Evolutionary conservation across 2,329 filamentous ascomycete genomes (phyloP).

Genomic region (Colletotrichum sp.): DNA sequence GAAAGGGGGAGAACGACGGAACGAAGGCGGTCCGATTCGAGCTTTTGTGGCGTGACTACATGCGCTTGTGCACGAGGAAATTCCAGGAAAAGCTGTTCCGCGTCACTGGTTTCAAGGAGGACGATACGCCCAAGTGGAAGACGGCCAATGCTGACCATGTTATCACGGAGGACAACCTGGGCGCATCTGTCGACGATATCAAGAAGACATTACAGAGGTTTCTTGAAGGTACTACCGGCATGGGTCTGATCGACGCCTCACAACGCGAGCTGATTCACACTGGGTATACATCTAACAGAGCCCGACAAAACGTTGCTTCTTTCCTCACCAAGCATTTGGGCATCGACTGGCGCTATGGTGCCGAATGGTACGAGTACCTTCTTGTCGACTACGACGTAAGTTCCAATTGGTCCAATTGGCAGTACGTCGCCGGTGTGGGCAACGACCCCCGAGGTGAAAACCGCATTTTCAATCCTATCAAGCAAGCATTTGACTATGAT

Average conservation of each 20-base stretch:
- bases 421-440: slow-evolving; percentile 79
- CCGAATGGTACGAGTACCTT: slow-evolving; percentile 81
- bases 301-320: slow-evolving; percentile 76
- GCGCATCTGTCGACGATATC: slow-evolving; percentile 39
- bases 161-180: slow-evolving; percentile 30
- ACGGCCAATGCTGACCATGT: slow-evolving; percentile 43
- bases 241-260: slow-evolving; percentile 78
- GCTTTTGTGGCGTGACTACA: slow-evolving; percentile 80
- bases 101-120: slow-evolving; percentile 64
- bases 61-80: slow-evolving; percentile 76
- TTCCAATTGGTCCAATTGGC: slow-evolving; percentile 84
- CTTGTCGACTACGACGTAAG: slow-evolving; percentile 78
- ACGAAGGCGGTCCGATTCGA: slow-evolving; percentile 74
- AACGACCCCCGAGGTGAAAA: slow-evolving; percentile 76
- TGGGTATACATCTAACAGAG: slow-evolving; percentile 79
- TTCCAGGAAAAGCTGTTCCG: slow-evolving; percentile 69
- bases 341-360: slow-evolving; percentile 81
- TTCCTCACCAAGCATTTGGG: slow-evolving; percentile 75
- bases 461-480: slow-evolving; percentile 81
- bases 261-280: slow-evolving; percentile 77
- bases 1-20: slow-evolving; percentile 73
- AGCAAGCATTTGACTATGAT: slow-evolving; percentile 81
- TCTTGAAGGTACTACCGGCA: slow-evolving; percentile 71
- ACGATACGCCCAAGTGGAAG: slow-evolving; percentile 54
- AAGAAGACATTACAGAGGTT: slow-evolving; percentile 60